Evolutionary conservation across 2,329 filamentous ascomycete genomes (phyloP), one percentile per base, ranked within the genome.

Genomic region (Purpureocillium takamizusanense): DNA sequence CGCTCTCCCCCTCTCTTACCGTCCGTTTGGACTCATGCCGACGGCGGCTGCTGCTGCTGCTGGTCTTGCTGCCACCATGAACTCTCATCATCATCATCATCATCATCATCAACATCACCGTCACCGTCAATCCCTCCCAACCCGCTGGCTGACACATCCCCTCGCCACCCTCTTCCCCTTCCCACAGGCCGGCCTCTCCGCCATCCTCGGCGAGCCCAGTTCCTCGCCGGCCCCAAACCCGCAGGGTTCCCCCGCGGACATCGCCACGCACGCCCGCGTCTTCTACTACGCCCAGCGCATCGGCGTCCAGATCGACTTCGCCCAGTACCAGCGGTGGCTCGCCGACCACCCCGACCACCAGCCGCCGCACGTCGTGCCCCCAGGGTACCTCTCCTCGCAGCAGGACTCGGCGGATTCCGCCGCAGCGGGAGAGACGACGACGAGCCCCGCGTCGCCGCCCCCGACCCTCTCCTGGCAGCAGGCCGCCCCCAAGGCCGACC

Each of bases 291-390:
- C 67, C 32, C 68, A 65, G 45, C 59, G 63, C 14, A 62, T 70
- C 35, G 65, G 64, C 41, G 62, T 69, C 32, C 55, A 69, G 14
- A 72, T 90, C 44, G 74, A 86, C 54, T 85, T 83, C 47, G 62
- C 74, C 38, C 62, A 63, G 36, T 92, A 89, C 63, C 80, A 81
- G 53, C 56, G 65, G 25, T 88, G 84, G 77, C 60, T 79, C 12
- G 56, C 55, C 16, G 37, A 43, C 15, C 49, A 62, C 35, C 54
- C 59, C 1, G 50, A 54, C 4, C 56, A 65, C 40, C 43, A 42
- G 0, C 40, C 57, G 4, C 62, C 60, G 9, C 54, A 63, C 42
- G 49, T 62, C 40, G 51, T 65, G 17, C 62, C 63, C 9, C 50
- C 57, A 12, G 54, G 57, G 41, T 57, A 61, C 46, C 46, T 41